Evolutionary conservation across 148 eudicot genomes (phyloP), one percentile per base, ranked within the genome.

Genomic region (Spergularia marina): DNA sequence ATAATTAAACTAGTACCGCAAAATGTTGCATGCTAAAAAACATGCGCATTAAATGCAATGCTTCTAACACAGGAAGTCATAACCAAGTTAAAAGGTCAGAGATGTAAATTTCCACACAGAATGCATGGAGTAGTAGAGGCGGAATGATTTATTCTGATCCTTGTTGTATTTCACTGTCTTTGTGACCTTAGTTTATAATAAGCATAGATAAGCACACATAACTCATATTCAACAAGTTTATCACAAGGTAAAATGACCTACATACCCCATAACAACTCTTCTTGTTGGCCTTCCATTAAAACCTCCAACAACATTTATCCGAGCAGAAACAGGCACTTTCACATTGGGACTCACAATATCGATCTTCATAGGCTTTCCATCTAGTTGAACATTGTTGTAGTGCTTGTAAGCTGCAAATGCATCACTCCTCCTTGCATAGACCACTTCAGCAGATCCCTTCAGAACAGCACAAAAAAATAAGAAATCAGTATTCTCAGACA

Each of bases 371-470:
- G 96, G 91, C 77, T 82, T 92, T 77, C 98, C 96, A 82, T 94
- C 97, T 80, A 94, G 84, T 41, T 89, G 89, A 51, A 90, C 96
- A 82, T 90, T 91, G 77, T 94, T 91, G 76, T 94, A 94, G 17
- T 90, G 85, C 89, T 87, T 90, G 12, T 91, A 76, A 61, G 98
- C 98, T 70, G 92, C 94, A 78, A 91, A 86, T 34, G 97, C 97
- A 80, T 94, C 97, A 80, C 89, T 94, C 76, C 94, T 85, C 75
- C 87, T 86, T 10, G 83, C 85, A 82, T 84, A 94, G 51, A 94
- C 87, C 49, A 94, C 96, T 82, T 94, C 98, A 75, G 98, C 98
- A 20, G 98, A 85, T 77, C 98, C 98, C 98, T 94, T 85, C 39
- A 74, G 71, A n/a, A 30, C 39, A 74, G 71, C 16, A 30, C 47